Evolutionary conservation across 2,329 filamentous ascomycete genomes (phyloP).

Genomic region (Colletotrichum sp.): DNA sequence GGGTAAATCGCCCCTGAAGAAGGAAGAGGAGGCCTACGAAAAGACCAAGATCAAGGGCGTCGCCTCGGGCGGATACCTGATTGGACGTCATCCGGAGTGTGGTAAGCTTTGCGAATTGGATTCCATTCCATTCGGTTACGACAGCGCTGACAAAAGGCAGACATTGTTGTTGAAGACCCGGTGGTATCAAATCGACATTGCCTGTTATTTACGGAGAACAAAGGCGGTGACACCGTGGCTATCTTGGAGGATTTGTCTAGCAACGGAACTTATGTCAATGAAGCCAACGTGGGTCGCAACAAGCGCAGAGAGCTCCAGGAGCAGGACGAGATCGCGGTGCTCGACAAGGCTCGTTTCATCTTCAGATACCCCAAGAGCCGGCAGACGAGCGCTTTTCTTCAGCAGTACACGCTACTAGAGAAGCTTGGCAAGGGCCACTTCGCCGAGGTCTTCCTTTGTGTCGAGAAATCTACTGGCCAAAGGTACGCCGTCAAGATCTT

Average conservation of each 20-base stretch:
- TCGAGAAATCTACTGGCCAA: slow-evolving; percentile 82
- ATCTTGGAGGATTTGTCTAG: slow-evolving; percentile 92
- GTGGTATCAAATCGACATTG: slow-evolving; percentile 90
- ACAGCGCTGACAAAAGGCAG: slow-evolving; percentile 38
- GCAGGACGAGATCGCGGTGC: slow-evolving; percentile 87
- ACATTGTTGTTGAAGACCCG: slow-evolving; percentile 76
- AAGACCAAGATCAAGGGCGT: slow-evolving; percentile 64
- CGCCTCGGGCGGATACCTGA: slow-evolving; percentile 83
- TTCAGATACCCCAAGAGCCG: slow-evolving; percentile 86
- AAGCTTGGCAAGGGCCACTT: slow-evolving; percentile 95
- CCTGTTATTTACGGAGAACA: slow-evolving; percentile 68
- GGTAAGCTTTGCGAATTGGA: slow-evolving; percentile 61
- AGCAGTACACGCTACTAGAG: slow-evolving; percentile 84
- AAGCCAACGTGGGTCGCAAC: slow-evolving; percentile 88
- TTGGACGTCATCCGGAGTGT: slow-evolving; percentile 93
- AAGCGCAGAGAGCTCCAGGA: slow-evolving; percentile 88
- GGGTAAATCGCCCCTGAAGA: slow-evolving; percentile 50
- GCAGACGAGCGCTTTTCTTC: slow-evolving; percentile 77
- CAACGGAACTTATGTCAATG: slow-evolving; percentile 97
- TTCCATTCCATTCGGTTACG: background rate
- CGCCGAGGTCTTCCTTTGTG: slow-evolving; percentile 88
- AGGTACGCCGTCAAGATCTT: slow-evolving; percentile 95
- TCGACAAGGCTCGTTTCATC: slow-evolving; percentile 85
- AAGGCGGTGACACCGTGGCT: slow-evolving; percentile 65
- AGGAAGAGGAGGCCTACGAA: slow-evolving; percentile 67